Evolutionary conservation across 805 yeast genomes (phyloP).

Genomic region (Lipomyces yamanashiensis): DNA sequence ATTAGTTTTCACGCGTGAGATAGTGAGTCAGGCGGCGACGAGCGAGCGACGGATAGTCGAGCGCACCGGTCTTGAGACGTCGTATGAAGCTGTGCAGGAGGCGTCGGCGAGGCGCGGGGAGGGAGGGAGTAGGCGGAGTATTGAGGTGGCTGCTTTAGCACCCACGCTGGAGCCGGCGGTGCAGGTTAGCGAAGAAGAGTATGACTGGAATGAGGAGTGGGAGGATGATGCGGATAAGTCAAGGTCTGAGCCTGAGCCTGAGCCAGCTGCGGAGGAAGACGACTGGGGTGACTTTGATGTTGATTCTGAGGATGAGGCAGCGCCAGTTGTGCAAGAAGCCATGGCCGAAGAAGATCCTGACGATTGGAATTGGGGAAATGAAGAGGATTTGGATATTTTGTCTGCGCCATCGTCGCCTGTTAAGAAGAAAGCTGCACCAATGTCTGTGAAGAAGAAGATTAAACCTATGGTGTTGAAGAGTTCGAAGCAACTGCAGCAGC

Average conservation of each 20-base stretch:
- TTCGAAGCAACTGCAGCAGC: background rate
- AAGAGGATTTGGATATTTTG: slow-evolving; percentile 4
- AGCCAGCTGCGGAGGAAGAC: slow-evolving; percentile 24
- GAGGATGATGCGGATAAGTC: slow-evolving; percentile 18
- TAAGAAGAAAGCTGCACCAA: slow-evolving; percentile 1
- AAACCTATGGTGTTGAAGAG: slow-evolving; percentile 10
- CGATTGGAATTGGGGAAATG: slow-evolving; percentile 38
- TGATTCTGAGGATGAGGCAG: slow-evolving; percentile 22
- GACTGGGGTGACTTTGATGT: slow-evolving; percentile 36
- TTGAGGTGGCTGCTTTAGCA: background rate
- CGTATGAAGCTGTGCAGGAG: slow-evolving; percentile 19
- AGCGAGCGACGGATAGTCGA: slow-evolving; percentile 34
- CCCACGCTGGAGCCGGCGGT: background rate
- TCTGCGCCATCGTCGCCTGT: slow-evolving; percentile 6
- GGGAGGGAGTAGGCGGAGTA: slow-evolving; percentile 5
- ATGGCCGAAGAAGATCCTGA: slow-evolving; percentile 20
- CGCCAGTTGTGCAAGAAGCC: background rate
- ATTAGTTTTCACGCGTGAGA: slow-evolving; percentile 14
- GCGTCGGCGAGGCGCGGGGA: slow-evolving; percentile 1
- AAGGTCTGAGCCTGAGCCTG: background rate
- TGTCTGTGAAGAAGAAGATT: slow-evolving; percentile 5
- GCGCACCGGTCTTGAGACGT: slow-evolving; percentile 18
- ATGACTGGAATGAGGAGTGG: slow-evolving; percentile 36
- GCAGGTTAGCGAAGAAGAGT: slow-evolving; percentile 13
- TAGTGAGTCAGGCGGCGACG: slow-evolving; percentile 16